Conservation (phyloP, 1,284 basidiomycete genomes). For the Cryptococcus amylolentus region DNA sequence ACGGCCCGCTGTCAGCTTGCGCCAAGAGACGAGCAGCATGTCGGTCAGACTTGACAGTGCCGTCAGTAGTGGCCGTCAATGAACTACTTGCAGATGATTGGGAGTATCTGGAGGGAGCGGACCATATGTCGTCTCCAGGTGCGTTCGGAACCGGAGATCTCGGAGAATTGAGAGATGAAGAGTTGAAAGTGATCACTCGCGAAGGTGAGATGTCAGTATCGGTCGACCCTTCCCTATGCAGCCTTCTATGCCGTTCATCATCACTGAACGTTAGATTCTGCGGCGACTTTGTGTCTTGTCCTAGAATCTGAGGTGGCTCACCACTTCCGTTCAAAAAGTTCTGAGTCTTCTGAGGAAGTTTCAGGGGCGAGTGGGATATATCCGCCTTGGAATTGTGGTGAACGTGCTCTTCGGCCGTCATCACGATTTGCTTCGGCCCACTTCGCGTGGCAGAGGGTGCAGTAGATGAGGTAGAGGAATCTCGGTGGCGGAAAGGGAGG, state of each 20-base stretch:
- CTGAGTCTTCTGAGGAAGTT: conserved; percentile 8
- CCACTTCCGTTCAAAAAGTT: conserved; percentile 7
- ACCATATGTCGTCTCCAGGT: not conserved
- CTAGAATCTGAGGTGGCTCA: not conserved
- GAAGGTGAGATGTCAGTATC: not conserved
- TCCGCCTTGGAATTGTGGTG: not conserved
- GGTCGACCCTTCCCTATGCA: not conserved
- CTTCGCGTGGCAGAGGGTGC: not conserved
- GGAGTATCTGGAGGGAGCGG: conserved; percentile 14
- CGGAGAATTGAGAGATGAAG: not conserved
- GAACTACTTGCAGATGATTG: conserved; percentile 4
- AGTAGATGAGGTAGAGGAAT: not conserved
- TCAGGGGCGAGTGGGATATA: not conserved
- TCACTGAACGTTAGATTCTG: too few species aligned
- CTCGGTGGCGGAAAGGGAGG: not conserved
- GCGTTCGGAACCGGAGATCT: not conserved
- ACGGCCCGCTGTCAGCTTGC: conserved; percentile 12
- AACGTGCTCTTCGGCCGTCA: not conserved
- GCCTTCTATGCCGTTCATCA: not conserved
- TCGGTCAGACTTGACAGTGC: conserved; percentile 4
- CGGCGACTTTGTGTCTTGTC: not conserved
- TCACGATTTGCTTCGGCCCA: not conserved
- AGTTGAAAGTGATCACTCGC: not conserved
- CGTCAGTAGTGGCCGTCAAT: not conserved
- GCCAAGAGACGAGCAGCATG: conserved; percentile 4